Evolutionary conservation across 371 early-diverging fungal genomes (phyloP), one percentile per base, ranked within the genome.

Genomic region (Mortierella sp.): DNA sequence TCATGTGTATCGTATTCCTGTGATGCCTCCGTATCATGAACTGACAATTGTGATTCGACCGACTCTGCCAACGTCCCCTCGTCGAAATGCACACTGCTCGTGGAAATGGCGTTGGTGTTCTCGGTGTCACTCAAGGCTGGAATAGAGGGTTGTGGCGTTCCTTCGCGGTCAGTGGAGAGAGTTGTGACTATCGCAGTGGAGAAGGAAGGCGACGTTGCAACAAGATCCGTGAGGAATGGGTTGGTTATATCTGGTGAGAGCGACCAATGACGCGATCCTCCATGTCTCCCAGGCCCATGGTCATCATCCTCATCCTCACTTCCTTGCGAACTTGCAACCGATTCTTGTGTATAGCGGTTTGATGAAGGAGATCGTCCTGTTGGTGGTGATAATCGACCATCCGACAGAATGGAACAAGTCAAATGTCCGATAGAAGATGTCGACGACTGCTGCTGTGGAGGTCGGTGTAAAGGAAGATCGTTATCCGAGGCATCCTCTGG

Each of bases 271-370:
- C 6, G 48, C 19, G 39, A 22, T 27, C 31, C 27, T 25, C 34
- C 34, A 10, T 34, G 7, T 34, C 7, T 7, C 4, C 34, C 4
- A 34, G 34, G 7, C 10, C 34, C 34, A 10, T 10, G 10, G 10
- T 10, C 34, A 34, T 34, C 34, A 34, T 34, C 34, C 29, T 48
- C 58, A 5, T 63, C 59, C 22, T 54, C 56, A 55, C 71, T 71
- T 17, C 71, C 71, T 22, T 71, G 71, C 10, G 71, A 71, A 27
- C 71, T 71, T 43, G 58, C 25, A n/a, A 64, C 27, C 7, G 64
- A 64, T 8, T 71, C 71, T 40, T 71, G 71, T 16, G 71, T 71
- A 29, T 25, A 48, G 19, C 34, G 34, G 34, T 10, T 34, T 10
- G 34, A 13, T 28, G 45, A 6, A 24, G 22, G 14, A 16, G 7